Evolutionary conservation across 2,329 filamentous ascomycete species (phyloP).

Genomic region (Sporothrix humicola): DNA sequence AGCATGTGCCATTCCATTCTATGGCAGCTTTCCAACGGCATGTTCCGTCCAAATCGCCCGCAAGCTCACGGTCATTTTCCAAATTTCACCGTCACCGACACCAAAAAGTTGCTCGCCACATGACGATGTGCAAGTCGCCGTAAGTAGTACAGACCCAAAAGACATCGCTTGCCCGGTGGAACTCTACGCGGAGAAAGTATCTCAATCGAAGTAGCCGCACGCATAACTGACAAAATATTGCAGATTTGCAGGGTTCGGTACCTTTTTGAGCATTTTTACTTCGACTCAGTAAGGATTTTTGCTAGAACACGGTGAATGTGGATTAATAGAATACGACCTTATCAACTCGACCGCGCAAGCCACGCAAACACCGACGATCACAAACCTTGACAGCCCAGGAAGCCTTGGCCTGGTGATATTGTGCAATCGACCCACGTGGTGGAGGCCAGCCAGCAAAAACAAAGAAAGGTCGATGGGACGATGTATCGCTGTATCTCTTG

Average conservation of each 20-base stretch:
- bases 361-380: neutral
- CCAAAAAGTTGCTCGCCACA: neutral
- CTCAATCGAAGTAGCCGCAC: neutral
- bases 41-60: no score
- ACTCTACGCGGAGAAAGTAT: neutral
- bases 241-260: neutral
- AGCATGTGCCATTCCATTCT: neutral
- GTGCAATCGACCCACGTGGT: conserved; percentile 25
- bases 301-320: neutral
- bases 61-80: no score
- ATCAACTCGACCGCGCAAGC: neutral
- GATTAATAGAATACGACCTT: conserved; percentile 10
- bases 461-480: neutral
- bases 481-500: conserved; percentile 6
- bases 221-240: conserved; percentile 8
- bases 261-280: neutral
- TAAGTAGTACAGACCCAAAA: neutral
- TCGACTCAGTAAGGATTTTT: no score
- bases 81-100: neutral
- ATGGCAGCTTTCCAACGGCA: neutral
- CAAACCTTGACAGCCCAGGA: neutral
- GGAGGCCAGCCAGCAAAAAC: conserved; percentile 1
- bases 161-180: neutral
- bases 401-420: conserved; percentile 13
- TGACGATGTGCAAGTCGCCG: neutral